Evolutionary conservation across 495 filamentous ascomycete genomes (phyloP).

Genomic region (Podospora pseudoanserina): DNA sequence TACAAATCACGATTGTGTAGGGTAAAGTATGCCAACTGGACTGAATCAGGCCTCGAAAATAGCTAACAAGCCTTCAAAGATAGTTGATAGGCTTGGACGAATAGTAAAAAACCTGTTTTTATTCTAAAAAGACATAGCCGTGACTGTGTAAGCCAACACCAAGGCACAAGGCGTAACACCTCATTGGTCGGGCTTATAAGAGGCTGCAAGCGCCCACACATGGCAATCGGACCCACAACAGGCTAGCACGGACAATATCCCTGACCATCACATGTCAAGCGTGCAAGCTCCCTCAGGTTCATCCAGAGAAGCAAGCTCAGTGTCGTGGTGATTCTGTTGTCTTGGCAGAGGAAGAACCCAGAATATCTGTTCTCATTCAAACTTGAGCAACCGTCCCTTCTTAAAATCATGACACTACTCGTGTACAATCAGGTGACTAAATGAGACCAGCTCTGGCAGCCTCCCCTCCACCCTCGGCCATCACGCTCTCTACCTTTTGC

Average conservation of each 20-base stretch:
- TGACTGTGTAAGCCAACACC: background rate
- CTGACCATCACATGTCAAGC: background rate
- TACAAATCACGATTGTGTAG: background rate
- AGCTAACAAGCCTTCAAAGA: no score
- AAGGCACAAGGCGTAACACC: background rate
- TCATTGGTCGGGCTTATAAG: background rate
- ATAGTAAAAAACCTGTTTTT: no score
- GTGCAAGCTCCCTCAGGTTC: background rate
- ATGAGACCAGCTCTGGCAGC: conserved; percentile 67
- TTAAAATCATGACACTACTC: background rate
- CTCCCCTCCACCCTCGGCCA: conserved; percentile 76
- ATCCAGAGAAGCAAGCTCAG: no score
- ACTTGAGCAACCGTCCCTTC: background rate
- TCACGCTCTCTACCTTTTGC: conserved; percentile 62
- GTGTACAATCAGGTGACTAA: conserved; percentile 4
- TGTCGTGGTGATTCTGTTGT: no score
- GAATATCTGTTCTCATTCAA: background rate
- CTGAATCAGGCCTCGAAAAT: no score
- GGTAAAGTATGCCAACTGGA: background rate
- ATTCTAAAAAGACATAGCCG: no score
- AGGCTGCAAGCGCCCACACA: background rate
- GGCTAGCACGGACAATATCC: background rate
- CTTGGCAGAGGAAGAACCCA: no score
- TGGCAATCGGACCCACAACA: background rate
- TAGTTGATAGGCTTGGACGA: no score